Evolutionary conservation across 176 grass and related monocot species (phyloP).

Genomic region (Musa acuminata): DNA sequence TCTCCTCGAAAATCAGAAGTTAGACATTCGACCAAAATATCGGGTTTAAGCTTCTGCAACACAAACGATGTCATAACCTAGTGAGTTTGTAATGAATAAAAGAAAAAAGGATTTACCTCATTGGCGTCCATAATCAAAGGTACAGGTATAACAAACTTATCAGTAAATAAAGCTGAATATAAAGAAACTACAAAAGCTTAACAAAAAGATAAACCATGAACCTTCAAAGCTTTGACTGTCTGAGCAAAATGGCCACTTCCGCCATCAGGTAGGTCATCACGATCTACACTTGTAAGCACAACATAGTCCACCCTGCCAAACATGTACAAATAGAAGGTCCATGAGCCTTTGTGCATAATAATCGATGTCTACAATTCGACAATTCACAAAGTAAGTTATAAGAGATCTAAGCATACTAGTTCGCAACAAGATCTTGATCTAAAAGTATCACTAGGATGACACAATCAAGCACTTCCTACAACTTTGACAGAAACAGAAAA

Average conservation of each 20-base stretch:
- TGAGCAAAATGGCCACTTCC: slow-evolving; percentile 80
- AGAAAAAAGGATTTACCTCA: not conserved
- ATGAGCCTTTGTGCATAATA: not conserved
- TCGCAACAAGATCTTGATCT: not conserved
- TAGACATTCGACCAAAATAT: slow-evolving; percentile 74
- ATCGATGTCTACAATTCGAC: not conserved
- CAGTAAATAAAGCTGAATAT: not conserved
- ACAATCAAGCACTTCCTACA: not conserved
- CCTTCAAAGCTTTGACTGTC: slow-evolving; percentile 75
- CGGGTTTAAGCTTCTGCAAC: slow-evolving; percentile 67
- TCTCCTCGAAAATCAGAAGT: slow-evolving; percentile 92
- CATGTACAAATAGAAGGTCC: slow-evolving; percentile 5
- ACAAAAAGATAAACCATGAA: slow-evolving; percentile 12
- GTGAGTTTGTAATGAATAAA: not conserved
- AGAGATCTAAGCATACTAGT: not conserved
- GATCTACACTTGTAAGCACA: slow-evolving; percentile 85
- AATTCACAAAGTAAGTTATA: not conserved
- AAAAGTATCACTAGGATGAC: not conserved
- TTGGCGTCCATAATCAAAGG: not conserved
- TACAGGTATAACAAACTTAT: not conserved
- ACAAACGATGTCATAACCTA: not conserved
- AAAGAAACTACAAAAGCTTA: not conserved
- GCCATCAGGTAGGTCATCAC: slow-evolving; percentile 80
- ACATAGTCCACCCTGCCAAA: slow-evolving; percentile 74
- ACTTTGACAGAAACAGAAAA: not conserved